These are phyloP conservation scores for Leccinum insolens DNA, from an alignment of 1,284 basidiomycete genomes.

Conservation along the genomic window DNA sequence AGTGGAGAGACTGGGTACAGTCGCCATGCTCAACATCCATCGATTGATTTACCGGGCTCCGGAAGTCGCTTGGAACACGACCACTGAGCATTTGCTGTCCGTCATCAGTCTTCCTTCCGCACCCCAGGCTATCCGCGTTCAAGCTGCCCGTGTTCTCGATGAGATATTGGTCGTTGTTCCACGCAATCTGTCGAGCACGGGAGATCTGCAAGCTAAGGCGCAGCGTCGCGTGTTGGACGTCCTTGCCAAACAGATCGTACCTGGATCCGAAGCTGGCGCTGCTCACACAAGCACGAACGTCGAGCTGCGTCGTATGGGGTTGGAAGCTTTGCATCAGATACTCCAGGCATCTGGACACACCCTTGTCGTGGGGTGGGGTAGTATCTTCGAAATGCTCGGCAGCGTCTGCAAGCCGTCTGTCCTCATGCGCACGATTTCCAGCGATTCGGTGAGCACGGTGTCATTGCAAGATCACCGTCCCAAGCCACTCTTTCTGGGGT, in stretches of 20 bases:
- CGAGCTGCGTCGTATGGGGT: slow-evolving; percentile 84
- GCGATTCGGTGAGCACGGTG: slow-evolving; percentile 45
- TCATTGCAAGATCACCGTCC: slow-evolving; percentile 42
- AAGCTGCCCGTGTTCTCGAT: slow-evolving; percentile 86
- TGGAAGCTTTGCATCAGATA: slow-evolving; percentile 88
- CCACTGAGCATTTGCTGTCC: slow-evolving; percentile 78
- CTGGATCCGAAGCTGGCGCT: slow-evolving; percentile 42
- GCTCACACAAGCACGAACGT: slow-evolving; percentile 54
- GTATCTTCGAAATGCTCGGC: slow-evolving; percentile 88
- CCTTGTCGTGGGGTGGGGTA: slow-evolving; percentile 89
- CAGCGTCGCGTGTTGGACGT: slow-evolving; percentile 86
- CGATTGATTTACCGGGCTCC: slow-evolving; percentile 82
- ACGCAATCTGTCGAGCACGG: slow-evolving; percentile 62
- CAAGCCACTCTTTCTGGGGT: slow-evolving; percentile 54
- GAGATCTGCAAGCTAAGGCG: slow-evolving; percentile 67
- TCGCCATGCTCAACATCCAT: slow-evolving; percentile 82
- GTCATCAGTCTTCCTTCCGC: slow-evolving; percentile 70
- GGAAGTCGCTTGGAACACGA: slow-evolving; percentile 83
- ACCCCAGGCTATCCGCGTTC: slow-evolving; percentile 80
- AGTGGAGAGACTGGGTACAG: slow-evolving; percentile 80
- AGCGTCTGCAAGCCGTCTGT: slow-evolving; percentile 71
- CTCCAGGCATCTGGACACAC: slow-evolving; percentile 92
- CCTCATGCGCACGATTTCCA: slow-evolving; percentile 41
- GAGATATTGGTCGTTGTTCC: slow-evolving; percentile 77
- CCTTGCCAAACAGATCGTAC: slow-evolving; percentile 78